Base-by-base conservation (phyloP, 2,329 filamentous ascomycete genomes). In the Hymenoscyphus occultus region DNA sequence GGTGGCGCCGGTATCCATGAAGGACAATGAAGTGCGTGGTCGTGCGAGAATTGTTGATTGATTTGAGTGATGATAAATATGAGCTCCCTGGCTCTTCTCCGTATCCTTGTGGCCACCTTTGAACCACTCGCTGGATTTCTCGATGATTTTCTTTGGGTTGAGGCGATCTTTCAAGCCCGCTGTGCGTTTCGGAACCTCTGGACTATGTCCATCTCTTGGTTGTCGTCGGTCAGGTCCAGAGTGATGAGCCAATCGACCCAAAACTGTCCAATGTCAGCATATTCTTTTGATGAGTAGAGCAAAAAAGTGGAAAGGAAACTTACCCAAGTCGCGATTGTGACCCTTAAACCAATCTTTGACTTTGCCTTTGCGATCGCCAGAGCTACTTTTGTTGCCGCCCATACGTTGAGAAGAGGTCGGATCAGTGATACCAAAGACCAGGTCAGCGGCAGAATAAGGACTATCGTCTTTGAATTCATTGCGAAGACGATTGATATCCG, bases 401-500 rank as follows among this genome's bases (percentile, higher is more conserved):
- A 48, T n/a, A 58, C 6, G 22, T 16, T 32, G 39, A 12, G 22
- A 10, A 62, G 19, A n/a, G 31, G 32, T 16, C 7, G 39, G 19
- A 51, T 57, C 59, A 22, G 13, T 28, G 10, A 64, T 14, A 2
- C 64, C 62, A 42, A 66, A 63, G 5, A 81, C 74, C 82, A 82
- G 65, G 76, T 82, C 59, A 80, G 80, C 58, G 80, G 80, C 14
- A 76, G 76, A 5, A 78, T 77, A 19, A 80, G 81, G 2, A 72
- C 76, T n/a, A 78, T 82, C 56, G 77, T 83, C 66, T 83, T 81
- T 81, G 76, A 78, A 22, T 73, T 83, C 13, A 78, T 78, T 12
- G 9, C 69, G 65, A 4, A 67, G 13, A 40, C 66, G 45, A 12
- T 64, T 68, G 56, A 28, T 67, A 35, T 71, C 69, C n/a, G 42